Evolutionary conservation across 1,139 yeast species (phyloP).

Genomic region (Hansenula sp.): DNA sequence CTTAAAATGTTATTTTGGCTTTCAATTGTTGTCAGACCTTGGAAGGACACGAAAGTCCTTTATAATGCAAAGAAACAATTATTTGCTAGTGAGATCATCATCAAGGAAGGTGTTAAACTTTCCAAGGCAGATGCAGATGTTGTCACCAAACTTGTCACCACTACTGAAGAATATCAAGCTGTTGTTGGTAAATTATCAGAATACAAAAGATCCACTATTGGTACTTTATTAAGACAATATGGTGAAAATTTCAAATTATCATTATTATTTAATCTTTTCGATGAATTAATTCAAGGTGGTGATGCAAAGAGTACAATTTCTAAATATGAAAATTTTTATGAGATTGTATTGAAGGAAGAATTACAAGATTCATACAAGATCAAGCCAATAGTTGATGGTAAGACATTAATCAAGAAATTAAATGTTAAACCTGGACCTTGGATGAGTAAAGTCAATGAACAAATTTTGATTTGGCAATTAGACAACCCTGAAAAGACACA

Average conservation of each 20-base stretch:
- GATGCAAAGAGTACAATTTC: constrained; percentile 7
- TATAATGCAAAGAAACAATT: constrained; percentile 32
- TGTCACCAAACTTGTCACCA: constrained; percentile 38
- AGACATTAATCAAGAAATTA: constrained; percentile 46
- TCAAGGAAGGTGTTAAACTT: constrained; percentile 69
- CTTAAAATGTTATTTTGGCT: constrained; percentile 41
- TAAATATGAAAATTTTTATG: constrained; percentile 35
- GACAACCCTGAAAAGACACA: constrained; percentile 55
- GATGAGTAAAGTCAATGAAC: constrained; percentile 55
- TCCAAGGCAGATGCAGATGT: constrained; percentile 53
- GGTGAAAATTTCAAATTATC: constrained; percentile 49
- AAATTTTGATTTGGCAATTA: constrained; percentile 67
- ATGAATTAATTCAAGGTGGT: constrained; percentile 11
- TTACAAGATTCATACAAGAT: constrained; percentile 40
- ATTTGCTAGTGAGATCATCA: constrained; percentile 39
- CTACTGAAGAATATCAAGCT: constrained; percentile 23
- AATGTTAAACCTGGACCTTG: constrained; percentile 78
- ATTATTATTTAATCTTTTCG: constrained; percentile 24
- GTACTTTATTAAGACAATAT: constrained; percentile 51
- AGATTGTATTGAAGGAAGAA: constrained; percentile 23
- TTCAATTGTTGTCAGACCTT: constrained; percentile 44
- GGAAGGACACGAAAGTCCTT: constrained; percentile 33
- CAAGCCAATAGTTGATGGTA: constrained; percentile 67
- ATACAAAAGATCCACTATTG: constrained; percentile 52
- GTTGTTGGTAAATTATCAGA: constrained; percentile 17